Conservation (phyloP, 441 rosid species). For the Euphorbia corollata region DNA sequence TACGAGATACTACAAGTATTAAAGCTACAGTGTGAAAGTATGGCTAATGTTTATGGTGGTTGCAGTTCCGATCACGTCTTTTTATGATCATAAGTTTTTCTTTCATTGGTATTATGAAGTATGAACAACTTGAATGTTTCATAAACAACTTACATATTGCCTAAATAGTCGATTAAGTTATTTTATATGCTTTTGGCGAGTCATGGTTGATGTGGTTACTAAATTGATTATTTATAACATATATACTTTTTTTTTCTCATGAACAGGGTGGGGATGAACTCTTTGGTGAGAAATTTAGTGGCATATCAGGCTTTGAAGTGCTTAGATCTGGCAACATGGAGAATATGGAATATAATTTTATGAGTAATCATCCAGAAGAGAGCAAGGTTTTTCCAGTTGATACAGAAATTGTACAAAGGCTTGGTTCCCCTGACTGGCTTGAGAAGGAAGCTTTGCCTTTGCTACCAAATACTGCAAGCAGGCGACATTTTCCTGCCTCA, state of each 20-base stretch:
- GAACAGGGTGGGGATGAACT: conserved; percentile 37
- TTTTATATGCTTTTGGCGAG: not conserved
- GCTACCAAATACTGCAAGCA: conserved; percentile 33
- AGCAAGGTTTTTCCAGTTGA: conserved; percentile 26
- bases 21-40: not conserved
- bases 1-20: conserved; percentile 18
- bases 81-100: not conserved
- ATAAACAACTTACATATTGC: not conserved
- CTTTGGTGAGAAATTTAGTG: conserved; percentile 27
- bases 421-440: conserved; percentile 34
- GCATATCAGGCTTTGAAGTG: conserved; percentile 28
- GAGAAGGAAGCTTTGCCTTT: conserved; percentile 45
- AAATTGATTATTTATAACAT: conserved; percentile 6
- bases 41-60: conserved; percentile 1
- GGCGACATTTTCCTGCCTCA: conserved; percentile 23
- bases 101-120: too few species aligned
- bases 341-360: conserved; percentile 39
- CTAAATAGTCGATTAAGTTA: not conserved
- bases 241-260: not conserved
- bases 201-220: not conserved
- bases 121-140: not conserved
- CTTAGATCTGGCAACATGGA: conserved; percentile 28
- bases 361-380: conserved; percentile 26
- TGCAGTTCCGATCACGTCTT: not conserved
- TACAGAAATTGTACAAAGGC: conserved; percentile 29